phyloP scores from a whole-genome alignment of 1,284 basidiomycete species.

The Athelia sp. region DNA sequence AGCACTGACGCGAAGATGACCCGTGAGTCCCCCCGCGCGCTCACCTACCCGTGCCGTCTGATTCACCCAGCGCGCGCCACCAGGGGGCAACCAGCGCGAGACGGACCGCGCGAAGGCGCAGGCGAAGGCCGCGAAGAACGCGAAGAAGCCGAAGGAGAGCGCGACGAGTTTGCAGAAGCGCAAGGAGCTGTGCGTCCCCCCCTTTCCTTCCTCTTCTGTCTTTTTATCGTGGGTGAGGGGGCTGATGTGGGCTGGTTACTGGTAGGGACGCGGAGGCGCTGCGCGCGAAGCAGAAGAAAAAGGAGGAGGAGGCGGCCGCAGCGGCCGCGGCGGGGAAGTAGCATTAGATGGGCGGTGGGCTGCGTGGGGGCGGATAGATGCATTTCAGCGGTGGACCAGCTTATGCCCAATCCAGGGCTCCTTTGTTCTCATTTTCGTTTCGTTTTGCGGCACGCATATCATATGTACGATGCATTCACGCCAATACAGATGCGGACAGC shows the following conservation, averaged over 20 bases:
- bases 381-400: too few relatives aligned
- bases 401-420: too few relatives aligned
- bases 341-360: too few relatives aligned
- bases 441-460: too few relatives aligned
- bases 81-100: constrained; percentile 80
- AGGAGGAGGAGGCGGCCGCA: constrained; percentile 50
- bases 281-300: constrained; percentile 76
- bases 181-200: constrained; percentile 62
- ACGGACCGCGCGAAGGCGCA: constrained; percentile 65
- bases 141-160: constrained; percentile 70
- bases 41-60: constrained; percentile 9
- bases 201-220: constrained; percentile 11
- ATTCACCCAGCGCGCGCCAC: constrained; percentile 8
- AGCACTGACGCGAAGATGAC: constrained; percentile 32
- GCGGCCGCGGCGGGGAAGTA: constrained; percentile 18
- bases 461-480: too few relatives aligned
- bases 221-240: too few relatives aligned
- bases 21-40: constrained; percentile 30
- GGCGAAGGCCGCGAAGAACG: constrained; percentile 54
- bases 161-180: constrained; percentile 55
- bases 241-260: not conserved
- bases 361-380: too few relatives aligned
- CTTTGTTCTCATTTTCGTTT: too few relatives aligned
- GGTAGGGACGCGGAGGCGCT: constrained; percentile 67
- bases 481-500: too few relatives aligned